A percentile compares a stretch with the other conserved stretches of the same genome.
Conservation (phyloP, 805 yeast genomes). For the Metschnikowia arizonensis region DNA sequence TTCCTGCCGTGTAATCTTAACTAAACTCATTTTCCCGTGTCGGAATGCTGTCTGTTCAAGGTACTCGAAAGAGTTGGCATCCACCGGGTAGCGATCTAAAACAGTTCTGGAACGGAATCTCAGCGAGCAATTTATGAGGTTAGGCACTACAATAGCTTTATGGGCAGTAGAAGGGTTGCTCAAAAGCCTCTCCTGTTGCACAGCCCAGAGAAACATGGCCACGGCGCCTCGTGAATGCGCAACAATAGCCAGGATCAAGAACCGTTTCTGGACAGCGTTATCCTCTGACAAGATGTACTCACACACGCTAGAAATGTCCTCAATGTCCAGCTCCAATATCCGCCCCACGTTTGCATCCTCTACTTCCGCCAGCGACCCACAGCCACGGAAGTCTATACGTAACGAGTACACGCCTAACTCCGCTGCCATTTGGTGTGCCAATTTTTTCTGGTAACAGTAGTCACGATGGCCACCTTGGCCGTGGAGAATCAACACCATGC, state of each 20-base stretch:
- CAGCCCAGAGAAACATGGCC: constrained; percentile 71
- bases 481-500: constrained; percentile 64
- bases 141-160: constrained; percentile 49
- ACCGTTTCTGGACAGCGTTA: constrained; percentile 38
- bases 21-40: constrained; percentile 43
- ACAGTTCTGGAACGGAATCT: constrained; percentile 56
- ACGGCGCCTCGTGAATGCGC: constrained; percentile 81
- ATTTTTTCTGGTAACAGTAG: constrained; percentile 63
- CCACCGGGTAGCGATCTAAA: constrained; percentile 32
- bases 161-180: constrained; percentile 24
- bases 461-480: constrained; percentile 85
- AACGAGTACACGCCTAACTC: constrained; percentile 60
- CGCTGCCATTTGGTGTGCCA: constrained; percentile 58
- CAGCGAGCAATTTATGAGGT: constrained; percentile 68
- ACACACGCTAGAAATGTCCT: constrained; percentile 51
- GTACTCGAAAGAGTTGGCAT: constrained; percentile 18
- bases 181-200: constrained; percentile 37
- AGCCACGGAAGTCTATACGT: constrained; percentile 80
- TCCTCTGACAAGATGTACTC: constrained; percentile 26
- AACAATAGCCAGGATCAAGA: constrained; percentile 54
- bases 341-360: constrained; percentile 46
- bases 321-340: constrained; percentile 56
- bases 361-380: constrained; percentile 69
- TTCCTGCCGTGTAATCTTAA: constrained; percentile 49
- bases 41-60: constrained; percentile 41